Base-by-base conservation (phyloP, 2,329 filamentous ascomycete species). In the Cladosporium sp. region DNA sequence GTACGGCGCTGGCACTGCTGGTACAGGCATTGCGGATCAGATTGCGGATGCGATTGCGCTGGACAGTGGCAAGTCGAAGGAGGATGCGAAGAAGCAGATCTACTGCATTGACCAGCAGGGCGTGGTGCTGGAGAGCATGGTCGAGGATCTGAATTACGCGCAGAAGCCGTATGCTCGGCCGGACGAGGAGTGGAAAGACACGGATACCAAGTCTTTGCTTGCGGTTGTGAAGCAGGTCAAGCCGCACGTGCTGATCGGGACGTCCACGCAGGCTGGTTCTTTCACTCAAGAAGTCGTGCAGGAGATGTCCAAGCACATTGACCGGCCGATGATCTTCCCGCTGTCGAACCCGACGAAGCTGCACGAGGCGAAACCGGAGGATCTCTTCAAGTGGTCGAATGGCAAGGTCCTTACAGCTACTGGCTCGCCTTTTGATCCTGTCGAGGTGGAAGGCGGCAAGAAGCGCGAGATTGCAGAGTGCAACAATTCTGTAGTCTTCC, bases 401-500 rank as follows among this genome's bases (percentile, higher is more conserved):
- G 92, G 92, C 1, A 88, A 87, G 69, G 92, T 88, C 0, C 83
- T 96, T 3, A 88, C 95, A 4, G 91, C 93, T 0, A 96, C 93
- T 0, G 93, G 93, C 5, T 92, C 89, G 10, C 92, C 93, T 0
- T 96, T 96, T 75, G 83, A 86, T 1, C 89, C 92, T 0, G 91
- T 95, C 16, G 85, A 85, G 59, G 85, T 84, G 62, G 77, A 83
- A 18, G 30, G 32, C 30, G 85, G 85, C 0, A 79, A 78, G 49
- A 80, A 82, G 70, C 83, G 84, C 63, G 84, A 87, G 49, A 82
- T 88, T 21, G 91, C 91, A 26, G 92, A 96, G 77, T 96, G 93
- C 79, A 96, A 96, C 79, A 96, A 96, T 79, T 90, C 88, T 0
- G 91, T 91, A 36, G 90, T 90, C 18, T 96, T 96, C 76, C 92